phyloP scores from a whole-genome alignment of 2,329 filamentous ascomycete species.

The Pezicula neosporulosa region DNA sequence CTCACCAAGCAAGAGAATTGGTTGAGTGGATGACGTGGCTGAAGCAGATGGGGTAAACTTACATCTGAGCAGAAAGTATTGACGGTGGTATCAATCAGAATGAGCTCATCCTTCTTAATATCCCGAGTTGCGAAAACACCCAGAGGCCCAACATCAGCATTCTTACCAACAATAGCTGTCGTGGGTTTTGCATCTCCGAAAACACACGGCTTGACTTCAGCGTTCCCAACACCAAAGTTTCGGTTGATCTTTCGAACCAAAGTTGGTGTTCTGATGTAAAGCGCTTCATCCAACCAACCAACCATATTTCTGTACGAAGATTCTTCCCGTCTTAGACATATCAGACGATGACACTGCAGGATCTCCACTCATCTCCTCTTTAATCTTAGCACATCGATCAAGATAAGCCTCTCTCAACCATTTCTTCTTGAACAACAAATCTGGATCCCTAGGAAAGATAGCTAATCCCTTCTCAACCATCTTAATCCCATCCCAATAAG shows the following conservation, averaged over 20 bases:
- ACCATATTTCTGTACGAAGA: slow-evolving; percentile 22
- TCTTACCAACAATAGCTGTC: neutral
- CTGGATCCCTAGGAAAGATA: slow-evolving; percentile 12
- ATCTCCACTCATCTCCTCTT: neutral
- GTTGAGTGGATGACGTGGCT: too few relatives aligned
- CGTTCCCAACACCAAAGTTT: neutral
- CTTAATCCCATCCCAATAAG: slow-evolving; percentile 20
- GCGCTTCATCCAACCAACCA: slow-evolving; percentile 20
- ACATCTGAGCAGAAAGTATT: too few relatives aligned
- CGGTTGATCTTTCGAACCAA: slow-evolving; percentile 18
- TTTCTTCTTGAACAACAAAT: slow-evolving; percentile 6
- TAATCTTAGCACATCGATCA: slow-evolving; percentile 3
- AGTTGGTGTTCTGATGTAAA: slow-evolving; percentile 13
- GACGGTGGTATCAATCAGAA: slow-evolving; percentile 19
- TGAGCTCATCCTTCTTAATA: slow-evolving; percentile 16
- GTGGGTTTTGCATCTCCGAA: slow-evolving; percentile 9
- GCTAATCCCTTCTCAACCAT: slow-evolving; percentile 12
- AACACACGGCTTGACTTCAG: slow-evolving; percentile 12
- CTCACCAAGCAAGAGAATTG: too few relatives aligned
- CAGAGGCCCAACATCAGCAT: slow-evolving; percentile 20
- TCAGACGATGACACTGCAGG: neutral
- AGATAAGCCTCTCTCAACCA: slow-evolving; percentile 6
- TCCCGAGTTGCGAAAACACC: slow-evolving; percentile 23
- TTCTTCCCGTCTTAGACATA: slow-evolving; percentile 10
- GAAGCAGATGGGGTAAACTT: too few relatives aligned